phyloP scores from a whole-genome alignment of 1,139 yeast genomes.

The Oligophagozyma castellii region DNA sequence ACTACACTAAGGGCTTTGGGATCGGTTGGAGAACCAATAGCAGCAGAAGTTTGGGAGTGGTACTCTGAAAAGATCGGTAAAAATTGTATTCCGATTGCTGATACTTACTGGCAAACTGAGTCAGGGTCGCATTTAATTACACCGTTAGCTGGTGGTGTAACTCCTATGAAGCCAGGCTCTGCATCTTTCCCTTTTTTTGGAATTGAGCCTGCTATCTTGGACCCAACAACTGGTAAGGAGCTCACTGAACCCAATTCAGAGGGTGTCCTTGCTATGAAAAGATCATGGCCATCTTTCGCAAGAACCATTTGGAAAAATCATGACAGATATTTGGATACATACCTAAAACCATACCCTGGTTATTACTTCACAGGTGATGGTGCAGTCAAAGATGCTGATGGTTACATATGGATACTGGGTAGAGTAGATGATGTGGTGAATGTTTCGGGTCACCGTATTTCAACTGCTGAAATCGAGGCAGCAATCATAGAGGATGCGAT shows the following conservation, averaged over 20 bases:
- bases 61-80: conserved; percentile 69
- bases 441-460: conserved; percentile 67
- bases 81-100: conserved; percentile 58
- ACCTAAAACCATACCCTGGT: conserved; percentile 54
- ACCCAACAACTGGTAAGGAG: conserved; percentile 60
- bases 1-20: conserved; percentile 61
- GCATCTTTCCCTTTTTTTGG: conserved; percentile 74
- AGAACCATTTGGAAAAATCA: conserved; percentile 66
- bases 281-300: conserved; percentile 71
- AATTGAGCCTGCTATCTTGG: conserved; percentile 51
- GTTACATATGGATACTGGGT: conserved; percentile 69
- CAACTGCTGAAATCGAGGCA: conserved; percentile 75
- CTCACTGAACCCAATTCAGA: conserved; percentile 49
- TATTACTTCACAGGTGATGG: conserved; percentile 73
- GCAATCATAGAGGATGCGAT: conserved; percentile 56
- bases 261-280: conserved; percentile 60
- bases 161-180: conserved; percentile 69
- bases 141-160: conserved; percentile 48
- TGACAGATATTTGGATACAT: conserved; percentile 54
- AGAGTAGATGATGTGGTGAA: conserved; percentile 76
- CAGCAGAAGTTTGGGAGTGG: conserved; percentile 92
- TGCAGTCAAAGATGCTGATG: conserved; percentile 67
- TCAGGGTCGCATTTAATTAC: conserved; percentile 63
- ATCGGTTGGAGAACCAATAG: conserved; percentile 87
- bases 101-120: conserved; percentile 80